A percentile compares a stretch with the other conserved stretches of the same genome.
Conservation (phyloP, 257 asterid species). For the Penstemon davidsonii region DNA sequence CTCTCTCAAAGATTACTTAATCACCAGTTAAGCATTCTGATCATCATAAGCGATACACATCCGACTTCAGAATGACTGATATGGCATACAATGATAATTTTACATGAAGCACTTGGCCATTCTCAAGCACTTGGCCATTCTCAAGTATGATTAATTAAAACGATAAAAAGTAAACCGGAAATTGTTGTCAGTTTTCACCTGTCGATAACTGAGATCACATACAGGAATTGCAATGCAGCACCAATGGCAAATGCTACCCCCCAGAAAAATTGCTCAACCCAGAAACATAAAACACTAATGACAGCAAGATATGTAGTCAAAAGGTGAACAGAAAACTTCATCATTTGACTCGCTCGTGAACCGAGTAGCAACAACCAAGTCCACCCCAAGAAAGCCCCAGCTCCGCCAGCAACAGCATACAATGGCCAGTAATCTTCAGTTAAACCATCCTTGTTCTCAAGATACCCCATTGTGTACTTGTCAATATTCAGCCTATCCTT, state of each 20-base stretch:
- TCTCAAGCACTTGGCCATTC: slow-evolving; percentile 16
- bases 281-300: slow-evolving; percentile 83
- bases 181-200: slow-evolving; percentile 48
- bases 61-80: not conserved
- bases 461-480: slow-evolving; percentile 68
- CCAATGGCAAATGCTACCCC: slow-evolving; percentile 91
- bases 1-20: not conserved
- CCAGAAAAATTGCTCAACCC: slow-evolving; percentile 85
- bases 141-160: slow-evolving; percentile 12
- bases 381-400: slow-evolving; percentile 80
- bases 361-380: slow-evolving; percentile 85
- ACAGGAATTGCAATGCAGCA: slow-evolving; percentile 86
- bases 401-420: slow-evolving; percentile 79
- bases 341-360: slow-evolving; percentile 69
- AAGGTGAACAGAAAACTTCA: slow-evolving; percentile 87
- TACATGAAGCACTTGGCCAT: not conserved
- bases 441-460: slow-evolving; percentile 75
- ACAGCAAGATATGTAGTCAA: slow-evolving; percentile 97
- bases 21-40: not conserved
- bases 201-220: slow-evolving; percentile 85
- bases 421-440: slow-evolving; percentile 96
- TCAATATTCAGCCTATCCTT: slow-evolving; percentile 93
- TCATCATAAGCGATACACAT: not conserved
- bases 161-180: slow-evolving; percentile 1
- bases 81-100: not conserved